Percentiles rank a stretch among this genome's conserved stretches.
Evolutionary conservation across 495 filamentous ascomycete genomes (phyloP).

Genomic region (Jackrogersella minutella): DNA sequence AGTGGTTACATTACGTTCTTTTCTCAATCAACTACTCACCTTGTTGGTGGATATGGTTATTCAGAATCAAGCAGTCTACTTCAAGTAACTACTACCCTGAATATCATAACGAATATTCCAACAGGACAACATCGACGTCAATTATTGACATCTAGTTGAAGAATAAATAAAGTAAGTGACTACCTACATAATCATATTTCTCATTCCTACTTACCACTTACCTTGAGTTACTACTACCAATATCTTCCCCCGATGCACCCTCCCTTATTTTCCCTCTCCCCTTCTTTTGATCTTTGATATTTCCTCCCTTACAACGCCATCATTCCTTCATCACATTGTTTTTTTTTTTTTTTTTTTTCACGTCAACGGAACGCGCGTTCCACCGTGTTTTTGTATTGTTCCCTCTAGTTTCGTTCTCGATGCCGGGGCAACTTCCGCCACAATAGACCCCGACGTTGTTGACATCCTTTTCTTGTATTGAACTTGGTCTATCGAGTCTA

Average conservation of each 20-base stretch:
- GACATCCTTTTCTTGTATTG: slow-evolving; percentile 12
- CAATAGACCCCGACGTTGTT: slow-evolving; percentile 8
- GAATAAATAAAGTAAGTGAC: slow-evolving; percentile 2
- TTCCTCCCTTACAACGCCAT: slow-evolving; percentile 33
- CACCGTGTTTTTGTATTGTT: slow-evolving; percentile 18
- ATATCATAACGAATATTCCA: neutral
- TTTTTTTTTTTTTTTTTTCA: neutral
- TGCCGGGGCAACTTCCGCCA: slow-evolving; percentile 31
- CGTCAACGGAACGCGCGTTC: slow-evolving; percentile 30
- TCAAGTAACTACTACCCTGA: neutral
- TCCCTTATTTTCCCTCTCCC: slow-evolving; percentile 12
- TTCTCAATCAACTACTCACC: neutral
- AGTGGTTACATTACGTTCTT: neutral
- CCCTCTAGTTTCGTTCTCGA: slow-evolving; percentile 16
- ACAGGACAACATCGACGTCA: neutral
- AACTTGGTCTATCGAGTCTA: slow-evolving; percentile 5
- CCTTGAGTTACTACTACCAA: neutral
- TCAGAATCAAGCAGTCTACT: neutral
- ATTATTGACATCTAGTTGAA: neutral
- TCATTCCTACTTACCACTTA: neutral
- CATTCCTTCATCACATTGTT: slow-evolving; percentile 40
- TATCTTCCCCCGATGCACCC: neutral
- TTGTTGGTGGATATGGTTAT: neutral
- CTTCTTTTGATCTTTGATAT: slow-evolving; percentile 20
- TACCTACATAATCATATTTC: too few relatives aligned